Evolutionary conservation across 169 alveolate genomes (phyloP).

Genomic region (Toxoplasma gondii): DNA sequence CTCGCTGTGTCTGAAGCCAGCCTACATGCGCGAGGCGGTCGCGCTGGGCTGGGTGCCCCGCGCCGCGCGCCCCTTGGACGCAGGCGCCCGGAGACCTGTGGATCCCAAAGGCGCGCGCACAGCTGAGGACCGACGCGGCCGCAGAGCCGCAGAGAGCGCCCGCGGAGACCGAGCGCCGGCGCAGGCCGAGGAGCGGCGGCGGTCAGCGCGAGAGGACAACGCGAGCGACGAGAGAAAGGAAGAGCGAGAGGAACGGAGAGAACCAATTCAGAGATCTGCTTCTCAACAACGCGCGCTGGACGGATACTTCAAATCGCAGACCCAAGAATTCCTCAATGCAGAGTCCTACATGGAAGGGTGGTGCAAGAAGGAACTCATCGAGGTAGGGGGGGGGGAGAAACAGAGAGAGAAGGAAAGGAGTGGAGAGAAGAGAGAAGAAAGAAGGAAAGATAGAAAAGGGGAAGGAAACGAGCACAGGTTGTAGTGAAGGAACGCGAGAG

Average conservation of each 20-base stretch:
- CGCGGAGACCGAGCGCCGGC: neutral
- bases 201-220: neutral
- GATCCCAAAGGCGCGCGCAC: neutral
- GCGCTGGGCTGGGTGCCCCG: constrained; percentile 55
- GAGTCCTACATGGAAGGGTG: constrained; percentile 62
- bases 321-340: constrained; percentile 45
- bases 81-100: neutral
- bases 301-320: constrained; percentile 40
- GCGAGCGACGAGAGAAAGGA: constrained; percentile 24
- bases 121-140: neutral
- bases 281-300: constrained; percentile 47
- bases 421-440: neutral
- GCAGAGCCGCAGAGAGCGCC: neutral
- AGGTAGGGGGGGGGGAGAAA: neutral
- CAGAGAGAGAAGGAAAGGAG: neutral
- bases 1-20: constrained; percentile 36
- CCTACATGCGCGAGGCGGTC: constrained; percentile 50
- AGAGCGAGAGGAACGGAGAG: neutral
- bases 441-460: neutral
- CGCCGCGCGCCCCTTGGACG: neutral
- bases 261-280: constrained; percentile 11
- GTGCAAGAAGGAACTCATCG: constrained; percentile 58
- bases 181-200: constrained; percentile 14
- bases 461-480: too few species aligned
- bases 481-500: too few species aligned